phyloP scores from a whole-genome alignment of 768 basidiomycete species.

The Pisolithus orientalis region DNA sequence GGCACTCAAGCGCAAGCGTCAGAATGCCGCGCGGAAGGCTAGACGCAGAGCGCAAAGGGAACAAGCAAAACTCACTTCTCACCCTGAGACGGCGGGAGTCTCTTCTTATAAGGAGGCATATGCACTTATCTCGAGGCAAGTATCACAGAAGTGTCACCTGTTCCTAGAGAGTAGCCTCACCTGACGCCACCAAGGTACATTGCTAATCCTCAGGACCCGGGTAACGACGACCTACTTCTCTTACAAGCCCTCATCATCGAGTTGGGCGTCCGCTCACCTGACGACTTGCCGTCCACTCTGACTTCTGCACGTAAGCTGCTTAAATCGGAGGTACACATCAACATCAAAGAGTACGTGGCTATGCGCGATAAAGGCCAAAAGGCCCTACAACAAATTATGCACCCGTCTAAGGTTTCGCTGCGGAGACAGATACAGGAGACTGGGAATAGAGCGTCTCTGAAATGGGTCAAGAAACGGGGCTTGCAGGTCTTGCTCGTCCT shows the following conservation, averaged over 20 bases:
- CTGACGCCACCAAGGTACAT: conserved; percentile 12
- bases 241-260: conserved; percentile 74
- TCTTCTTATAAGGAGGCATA: conserved; percentile 21
- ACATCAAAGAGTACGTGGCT: conserved; percentile 67
- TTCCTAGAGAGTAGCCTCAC: background rate
- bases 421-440: conserved; percentile 52
- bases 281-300: conserved; percentile 50
- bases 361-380: conserved; percentile 57
- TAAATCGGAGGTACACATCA: conserved; percentile 62
- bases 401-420: conserved; percentile 54
- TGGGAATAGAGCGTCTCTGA: conserved; percentile 38
- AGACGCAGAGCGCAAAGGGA: conserved; percentile 1
- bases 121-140: conserved; percentile 23
- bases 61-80: background rate
- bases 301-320: conserved; percentile 63
- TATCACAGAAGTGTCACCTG: background rate
- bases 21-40: background rate
- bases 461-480: conserved; percentile 61
- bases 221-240: conserved; percentile 41
- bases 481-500: conserved; percentile 57
- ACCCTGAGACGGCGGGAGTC: conserved; percentile 8
- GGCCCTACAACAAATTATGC: conserved; percentile 55
- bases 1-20: background rate
- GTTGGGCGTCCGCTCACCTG: conserved; percentile 51
- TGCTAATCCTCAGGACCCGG: conserved; percentile 11